phyloP scores from a whole-genome alignment of 2,329 filamentous ascomycete species.

The Pseudogymnoascus sp. region DNA sequence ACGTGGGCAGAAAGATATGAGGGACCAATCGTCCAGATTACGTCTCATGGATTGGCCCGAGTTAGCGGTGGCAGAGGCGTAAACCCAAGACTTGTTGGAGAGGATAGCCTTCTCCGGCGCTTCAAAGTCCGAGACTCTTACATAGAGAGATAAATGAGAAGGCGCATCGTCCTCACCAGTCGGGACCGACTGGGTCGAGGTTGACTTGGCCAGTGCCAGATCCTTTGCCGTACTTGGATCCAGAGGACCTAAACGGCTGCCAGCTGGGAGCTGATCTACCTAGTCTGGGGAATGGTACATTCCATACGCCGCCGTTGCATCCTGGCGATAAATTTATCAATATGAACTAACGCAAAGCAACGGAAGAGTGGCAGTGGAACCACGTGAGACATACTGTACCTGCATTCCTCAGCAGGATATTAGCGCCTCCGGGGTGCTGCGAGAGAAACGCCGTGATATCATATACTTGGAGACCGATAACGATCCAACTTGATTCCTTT shows the following conservation, averaged over 20 bases:
- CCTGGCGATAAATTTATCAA: not conserved
- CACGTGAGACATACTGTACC: not conserved
- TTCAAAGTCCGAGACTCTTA: not conserved
- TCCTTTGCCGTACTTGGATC: not conserved
- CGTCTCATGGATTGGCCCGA: not conserved
- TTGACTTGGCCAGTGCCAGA: not conserved
- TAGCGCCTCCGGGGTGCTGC: slow-evolving; percentile 52
- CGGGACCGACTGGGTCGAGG: not conserved
- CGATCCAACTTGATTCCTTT: slow-evolving; percentile 73
- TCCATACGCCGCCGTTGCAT: not conserved
- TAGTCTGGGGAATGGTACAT: not conserved
- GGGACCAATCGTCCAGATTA: not conserved
- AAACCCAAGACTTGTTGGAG: not conserved
- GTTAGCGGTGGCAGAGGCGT: not conserved
- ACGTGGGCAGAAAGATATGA: not conserved
- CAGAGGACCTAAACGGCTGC: not conserved
- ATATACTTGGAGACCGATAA: slow-evolving; percentile 59
- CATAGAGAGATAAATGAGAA: not conserved
- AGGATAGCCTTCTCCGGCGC: not conserved
- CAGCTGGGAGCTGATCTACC: not conserved
- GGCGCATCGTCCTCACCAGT: not conserved
- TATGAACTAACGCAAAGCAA: not conserved
- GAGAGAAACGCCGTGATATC: slow-evolving; percentile 58
- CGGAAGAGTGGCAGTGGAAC: not conserved
- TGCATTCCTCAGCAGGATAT: slow-evolving; percentile 31